Base-by-base conservation (phyloP, 768 basidiomycete genomes). In the Crepidotus variabilis region DNA sequence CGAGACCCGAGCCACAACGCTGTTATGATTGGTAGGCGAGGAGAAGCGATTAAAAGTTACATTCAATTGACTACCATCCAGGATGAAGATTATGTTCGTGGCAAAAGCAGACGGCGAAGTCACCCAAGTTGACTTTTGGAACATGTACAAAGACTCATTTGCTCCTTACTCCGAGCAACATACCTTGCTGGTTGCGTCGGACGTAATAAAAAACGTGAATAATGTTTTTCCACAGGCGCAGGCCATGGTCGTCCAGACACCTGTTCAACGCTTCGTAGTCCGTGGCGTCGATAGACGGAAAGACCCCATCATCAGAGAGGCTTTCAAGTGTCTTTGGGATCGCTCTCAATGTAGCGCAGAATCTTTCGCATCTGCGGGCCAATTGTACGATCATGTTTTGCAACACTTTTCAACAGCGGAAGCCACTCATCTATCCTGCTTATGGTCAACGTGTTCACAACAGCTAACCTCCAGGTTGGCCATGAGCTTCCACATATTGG, bases 81-180 rank as follows among this genome's bases (percentile, higher is more conserved):
- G 96, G 96, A 96, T 99, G 90, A 86, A 84, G 65, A 71, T 79
- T n/a, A 89, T 92, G 79, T 98, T 95, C 63, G 78, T 88, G 14
- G 76, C 86, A 16, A 86, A 87, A 58, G 70, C 86, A 1, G 85
- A 88, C 2, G 84, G 88, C 3, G 90, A 94, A 65, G 75, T 98
- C 47, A 94, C 92, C 0, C 97, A 98, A 70, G 93, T 96, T 33
- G 87, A 92, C 54, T 92, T 99, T 65, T 99, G 96, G 95, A 92
- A 84, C 55, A 79, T 94, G 11, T 99, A 99, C 73, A 87, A 89
- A 59, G 88, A 90, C 57, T 83, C 83, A 1, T 97, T 98, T 63
- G 72, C 80, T 1, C 83, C 85, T 0, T 78, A 76, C 64, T 68
- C 78, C 57, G 81, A 84, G 1, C 77, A 76, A 54, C 75, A 82